These are phyloP conservation scores for Cystobasidium pallidum DNA, from an alignment of 1,284 basidiomycete species.

Conservation along the genomic window DNA sequence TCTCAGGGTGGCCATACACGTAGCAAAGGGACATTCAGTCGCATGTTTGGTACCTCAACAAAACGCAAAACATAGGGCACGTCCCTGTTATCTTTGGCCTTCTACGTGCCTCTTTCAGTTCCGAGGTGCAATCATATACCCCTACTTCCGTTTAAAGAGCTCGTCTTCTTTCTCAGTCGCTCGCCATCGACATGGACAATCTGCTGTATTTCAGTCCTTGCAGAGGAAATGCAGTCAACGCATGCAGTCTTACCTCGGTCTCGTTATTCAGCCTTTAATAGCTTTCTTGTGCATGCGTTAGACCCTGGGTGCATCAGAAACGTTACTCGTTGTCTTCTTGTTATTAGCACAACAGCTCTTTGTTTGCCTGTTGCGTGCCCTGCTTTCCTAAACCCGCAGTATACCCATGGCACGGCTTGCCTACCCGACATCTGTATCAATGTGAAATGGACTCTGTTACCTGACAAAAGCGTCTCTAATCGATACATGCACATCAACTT, in stretches of 20 bases:
- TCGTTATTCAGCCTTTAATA: neutral
- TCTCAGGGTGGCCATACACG: neutral
- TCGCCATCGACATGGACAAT: no score
- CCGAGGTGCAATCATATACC: no score
- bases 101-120: neutral
- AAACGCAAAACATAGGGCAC: slow-evolving; percentile 6
- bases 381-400: neutral
- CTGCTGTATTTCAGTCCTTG: no score
- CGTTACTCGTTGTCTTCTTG: neutral
- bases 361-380: neutral
- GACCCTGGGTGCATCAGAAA: neutral
- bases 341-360: neutral
- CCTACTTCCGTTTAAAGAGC: neutral
- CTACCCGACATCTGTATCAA: neutral
- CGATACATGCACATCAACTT: neutral
- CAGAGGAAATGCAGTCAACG: no score
- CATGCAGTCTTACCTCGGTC: neutral
- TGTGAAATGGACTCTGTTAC: neutral
- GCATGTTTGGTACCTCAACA: slow-evolving; percentile 15
- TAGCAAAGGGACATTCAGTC: slow-evolving; percentile 13
- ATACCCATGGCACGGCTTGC: neutral
- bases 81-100: neutral
- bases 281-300: neutral
- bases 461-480: neutral
- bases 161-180: no score